phyloP scores from a whole-genome alignment of 2,329 filamentous ascomycete genomes.

The Trichoderma sp. region DNA sequence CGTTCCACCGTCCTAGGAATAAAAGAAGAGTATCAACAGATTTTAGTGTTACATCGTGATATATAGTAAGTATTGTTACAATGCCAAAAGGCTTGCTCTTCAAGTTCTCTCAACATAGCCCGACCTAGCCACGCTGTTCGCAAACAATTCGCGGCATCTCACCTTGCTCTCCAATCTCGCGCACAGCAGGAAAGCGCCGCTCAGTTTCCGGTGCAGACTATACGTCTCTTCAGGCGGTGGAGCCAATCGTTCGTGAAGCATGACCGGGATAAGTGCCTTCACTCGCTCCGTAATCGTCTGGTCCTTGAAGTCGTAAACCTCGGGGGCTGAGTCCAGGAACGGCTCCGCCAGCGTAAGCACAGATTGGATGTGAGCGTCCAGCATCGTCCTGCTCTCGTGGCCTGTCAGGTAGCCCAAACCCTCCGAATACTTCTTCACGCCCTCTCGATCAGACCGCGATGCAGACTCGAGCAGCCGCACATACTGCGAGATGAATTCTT shows the following conservation, averaged over 20 bases:
- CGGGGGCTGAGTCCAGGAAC: conserved; percentile 73
- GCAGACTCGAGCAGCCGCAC: conserved; percentile 79
- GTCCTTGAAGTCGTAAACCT: conserved; percentile 86
- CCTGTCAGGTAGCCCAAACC: conserved; percentile 90
- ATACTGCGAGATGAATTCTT: conserved; percentile 77
- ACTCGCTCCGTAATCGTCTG: conserved; percentile 98
- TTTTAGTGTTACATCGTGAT: conserved; percentile 3
- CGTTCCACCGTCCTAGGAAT: not conserved
- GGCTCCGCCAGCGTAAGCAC: conserved; percentile 91
- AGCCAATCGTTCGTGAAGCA: conserved; percentile 84
- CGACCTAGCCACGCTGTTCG: conserved; percentile 49
- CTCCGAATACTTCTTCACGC: conserved; percentile 68
- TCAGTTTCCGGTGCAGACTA: conserved; percentile 89
- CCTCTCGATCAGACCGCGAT: conserved; percentile 64
- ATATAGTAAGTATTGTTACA: not conserved
- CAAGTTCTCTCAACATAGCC: conserved; percentile 33
- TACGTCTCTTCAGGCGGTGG: conserved; percentile 98
- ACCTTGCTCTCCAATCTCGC: conserved; percentile 83
- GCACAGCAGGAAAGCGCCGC: conserved; percentile 91
- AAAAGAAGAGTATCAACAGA: not conserved
- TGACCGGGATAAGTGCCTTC: conserved; percentile 82
- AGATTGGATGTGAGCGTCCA: conserved; percentile 85
- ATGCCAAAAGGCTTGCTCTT: not conserved
- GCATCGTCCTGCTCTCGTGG: conserved; percentile 80
- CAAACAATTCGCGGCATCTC: conserved; percentile 78